phyloP scores from a whole-genome alignment of 768 basidiomycete genomes.

The Hygrocybe coccinea region DNA sequence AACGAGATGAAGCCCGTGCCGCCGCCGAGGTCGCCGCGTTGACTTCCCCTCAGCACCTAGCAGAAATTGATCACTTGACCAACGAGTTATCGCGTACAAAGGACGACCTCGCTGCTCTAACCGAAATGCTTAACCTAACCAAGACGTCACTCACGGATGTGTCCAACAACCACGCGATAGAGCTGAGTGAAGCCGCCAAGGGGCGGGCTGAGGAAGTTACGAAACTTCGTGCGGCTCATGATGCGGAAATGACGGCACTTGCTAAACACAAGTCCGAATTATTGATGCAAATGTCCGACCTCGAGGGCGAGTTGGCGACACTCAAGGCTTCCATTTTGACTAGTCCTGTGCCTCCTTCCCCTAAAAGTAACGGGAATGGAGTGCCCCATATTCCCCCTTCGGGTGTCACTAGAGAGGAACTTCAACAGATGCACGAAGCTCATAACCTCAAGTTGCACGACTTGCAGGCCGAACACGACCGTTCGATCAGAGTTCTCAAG shows the following conservation, averaged over 20 bases:
- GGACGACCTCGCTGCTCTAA: slow-evolving; percentile 62
- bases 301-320: slow-evolving; percentile 74
- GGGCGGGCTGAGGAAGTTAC: slow-evolving; percentile 66
- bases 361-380: slow-evolving; percentile 56
- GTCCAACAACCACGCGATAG: slow-evolving; percentile 61
- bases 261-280: slow-evolving; percentile 61
- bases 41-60: slow-evolving; percentile 44
- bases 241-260: slow-evolving; percentile 54
- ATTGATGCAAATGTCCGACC: slow-evolving; percentile 57
- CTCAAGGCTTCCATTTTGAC: slow-evolving; percentile 43
- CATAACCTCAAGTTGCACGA: slow-evolving; percentile 79
- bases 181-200: slow-evolving; percentile 72
- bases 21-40: slow-evolving; percentile 35
- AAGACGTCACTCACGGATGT: slow-evolving; percentile 68
- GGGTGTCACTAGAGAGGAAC: slow-evolving; percentile 68
- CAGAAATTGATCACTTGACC: slow-evolving; percentile 50
- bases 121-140: slow-evolving; percentile 62
- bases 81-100: slow-evolving; percentile 59
- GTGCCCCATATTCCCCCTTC: slow-evolving; percentile 36
- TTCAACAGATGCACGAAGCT: slow-evolving; percentile 75
- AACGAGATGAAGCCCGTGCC: slow-evolving; percentile 60
- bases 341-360: slow-evolving; percentile 39
- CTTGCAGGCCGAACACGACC: slow-evolving; percentile 62
- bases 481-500: slow-evolving; percentile 46
- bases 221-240: slow-evolving; percentile 53